Conservation (phyloP, 345 rosid genomes). For the Citrus australasica region DNA sequence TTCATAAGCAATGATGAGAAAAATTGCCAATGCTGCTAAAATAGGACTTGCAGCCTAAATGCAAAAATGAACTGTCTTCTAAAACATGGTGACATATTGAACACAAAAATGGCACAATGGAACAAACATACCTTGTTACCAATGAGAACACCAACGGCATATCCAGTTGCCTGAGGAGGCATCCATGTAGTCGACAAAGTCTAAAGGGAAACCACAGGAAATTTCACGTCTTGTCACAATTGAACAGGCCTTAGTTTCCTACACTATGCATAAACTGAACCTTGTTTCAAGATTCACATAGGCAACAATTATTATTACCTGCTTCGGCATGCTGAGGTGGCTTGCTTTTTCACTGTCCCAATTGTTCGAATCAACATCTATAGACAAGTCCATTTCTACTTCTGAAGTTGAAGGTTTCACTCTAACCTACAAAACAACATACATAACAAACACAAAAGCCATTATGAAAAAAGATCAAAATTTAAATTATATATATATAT, state of each 20-base stretch:
- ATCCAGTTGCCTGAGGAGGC: conserved; percentile 39
- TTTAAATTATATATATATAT: too few species aligned
- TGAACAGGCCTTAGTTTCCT: background rate
- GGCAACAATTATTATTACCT: conserved; percentile 38
- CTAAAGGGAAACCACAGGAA: conserved; percentile 29
- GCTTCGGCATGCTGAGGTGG: conserved; percentile 43
- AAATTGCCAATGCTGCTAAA: background rate
- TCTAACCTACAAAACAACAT: conserved; percentile 56
- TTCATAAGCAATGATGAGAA: background rate
- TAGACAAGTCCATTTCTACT: conserved; percentile 71
- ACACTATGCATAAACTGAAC: background rate
- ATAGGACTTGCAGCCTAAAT: background rate
- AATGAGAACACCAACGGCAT: conserved; percentile 70
- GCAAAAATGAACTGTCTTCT: background rate
- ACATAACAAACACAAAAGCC: background rate
- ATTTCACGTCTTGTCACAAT: background rate
- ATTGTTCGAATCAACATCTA: conserved; percentile 50
- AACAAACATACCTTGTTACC: conserved; percentile 65
- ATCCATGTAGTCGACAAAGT: conserved; percentile 57
- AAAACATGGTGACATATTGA: background rate
- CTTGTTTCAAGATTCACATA: background rate
- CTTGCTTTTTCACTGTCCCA: conserved; percentile 40
- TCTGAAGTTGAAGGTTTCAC: conserved; percentile 54
- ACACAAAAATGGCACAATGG: background rate
- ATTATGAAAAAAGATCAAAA: too few species aligned